A percentile compares a stretch with the other conserved stretches of the same genome.
Evolutionary conservation across 345 rosid genomes (phyloP).

Genomic region (Chamaenerion angustifolium): DNA sequence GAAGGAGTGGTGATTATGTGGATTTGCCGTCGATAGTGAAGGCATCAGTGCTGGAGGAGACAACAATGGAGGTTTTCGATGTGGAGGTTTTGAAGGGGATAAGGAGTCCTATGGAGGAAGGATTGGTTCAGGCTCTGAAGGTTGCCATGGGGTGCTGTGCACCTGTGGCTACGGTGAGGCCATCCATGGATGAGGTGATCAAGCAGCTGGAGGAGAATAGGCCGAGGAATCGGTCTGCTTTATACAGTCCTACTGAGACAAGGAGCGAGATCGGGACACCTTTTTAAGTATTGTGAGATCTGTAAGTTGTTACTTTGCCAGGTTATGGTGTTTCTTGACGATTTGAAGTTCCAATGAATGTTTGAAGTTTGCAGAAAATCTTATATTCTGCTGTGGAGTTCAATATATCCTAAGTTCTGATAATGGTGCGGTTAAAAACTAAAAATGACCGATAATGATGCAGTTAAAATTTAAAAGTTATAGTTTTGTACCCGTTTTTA

Average conservation of each 20-base stretch:
- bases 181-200: conserved; percentile 92
- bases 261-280: conserved; percentile 84
- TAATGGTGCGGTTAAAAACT: too few relatives aligned
- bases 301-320: too few relatives aligned
- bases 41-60: conserved; percentile 91
- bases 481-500: too few relatives aligned
- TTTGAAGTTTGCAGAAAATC: too few relatives aligned
- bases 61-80: conserved; percentile 88
- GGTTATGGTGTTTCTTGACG: too few relatives aligned
- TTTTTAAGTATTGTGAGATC: conserved; percentile 20
- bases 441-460: too few relatives aligned
- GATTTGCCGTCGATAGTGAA: conserved; percentile 87
- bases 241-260: conserved; percentile 83
- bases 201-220: conserved; percentile 92
- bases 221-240: conserved; percentile 90
- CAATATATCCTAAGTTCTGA: too few relatives aligned
- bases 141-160: conserved; percentile 99
- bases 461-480: too few relatives aligned
- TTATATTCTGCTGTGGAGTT: too few relatives aligned
- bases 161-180: conserved; percentile 81
- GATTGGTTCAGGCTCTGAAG: conserved; percentile 86
- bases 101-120: conserved; percentile 94
- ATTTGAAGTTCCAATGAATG: too few relatives aligned
- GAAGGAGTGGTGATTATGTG: conserved; percentile 42
- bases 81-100: conserved; percentile 74